Conservation (phyloP, 2,329 filamentous ascomycete genomes). For the Xylariaceae sp. region DNA sequence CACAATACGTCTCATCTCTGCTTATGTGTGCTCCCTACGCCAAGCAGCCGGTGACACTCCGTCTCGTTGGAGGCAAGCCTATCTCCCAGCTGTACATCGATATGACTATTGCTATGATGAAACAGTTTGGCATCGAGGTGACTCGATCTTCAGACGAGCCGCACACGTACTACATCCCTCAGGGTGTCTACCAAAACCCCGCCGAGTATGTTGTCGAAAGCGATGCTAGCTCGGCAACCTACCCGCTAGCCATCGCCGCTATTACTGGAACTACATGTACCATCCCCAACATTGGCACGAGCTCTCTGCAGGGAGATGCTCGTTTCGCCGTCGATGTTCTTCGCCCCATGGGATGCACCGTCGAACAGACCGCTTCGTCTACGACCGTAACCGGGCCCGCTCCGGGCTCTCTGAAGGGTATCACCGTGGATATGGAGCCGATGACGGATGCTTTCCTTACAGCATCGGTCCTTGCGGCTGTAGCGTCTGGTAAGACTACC, state of each 20-base stretch:
- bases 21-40: slow-evolving; percentile 97
- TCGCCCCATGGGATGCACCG: slow-evolving; percentile 85
- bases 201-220: slow-evolving; percentile 87
- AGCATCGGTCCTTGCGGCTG: slow-evolving; percentile 85
- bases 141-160: slow-evolving; percentile 69
- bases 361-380: slow-evolving; percentile 76
- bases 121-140: slow-evolving; percentile 78
- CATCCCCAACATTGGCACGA: slow-evolving; percentile 90
- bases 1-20: slow-evolving; percentile 97
- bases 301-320: slow-evolving; percentile 89
- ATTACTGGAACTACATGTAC: slow-evolving; percentile 96
- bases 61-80: slow-evolving; percentile 89
- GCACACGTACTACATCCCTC: slow-evolving; percentile 91
- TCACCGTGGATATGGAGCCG: slow-evolving; percentile 92
- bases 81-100: slow-evolving; percentile 97
- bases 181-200: slow-evolving; percentile 77
- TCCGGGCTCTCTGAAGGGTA: slow-evolving; percentile 63
- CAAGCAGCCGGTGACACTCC: slow-evolving; percentile 85
- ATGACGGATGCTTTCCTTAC: slow-evolving; percentile 99
- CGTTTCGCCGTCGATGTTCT: slow-evolving; percentile 89
- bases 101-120: slow-evolving; percentile 99
- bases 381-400: slow-evolving; percentile 92
- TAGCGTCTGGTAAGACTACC: slow-evolving; percentile 74
- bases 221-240: slow-evolving; percentile 95
- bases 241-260: slow-evolving; percentile 87